Evolutionary conservation across 2,329 filamentous ascomycete genomes (phyloP), one percentile per base, ranked within the genome.

Genomic region (Elsinoe fawcettii): DNA sequence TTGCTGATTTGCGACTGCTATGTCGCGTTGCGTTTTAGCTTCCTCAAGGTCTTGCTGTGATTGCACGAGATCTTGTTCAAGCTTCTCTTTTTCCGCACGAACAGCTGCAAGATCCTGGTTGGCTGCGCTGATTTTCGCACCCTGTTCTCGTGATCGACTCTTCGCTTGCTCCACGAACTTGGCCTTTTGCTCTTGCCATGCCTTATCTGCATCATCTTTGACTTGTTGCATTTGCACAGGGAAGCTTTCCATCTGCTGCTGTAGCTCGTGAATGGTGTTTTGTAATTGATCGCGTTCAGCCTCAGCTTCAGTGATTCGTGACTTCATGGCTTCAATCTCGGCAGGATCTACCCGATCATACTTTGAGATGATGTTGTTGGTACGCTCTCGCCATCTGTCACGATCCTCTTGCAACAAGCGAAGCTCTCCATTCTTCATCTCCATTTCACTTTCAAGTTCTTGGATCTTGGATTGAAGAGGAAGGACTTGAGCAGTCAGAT

Each of bases 301-400:
- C 56, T 80, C 66, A 44, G 77, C 63, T 22, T 69, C 68, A 14
- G 82, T 74, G 55, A 96, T 81, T 59, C 85, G 85, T 67, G 87
- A 83, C 74, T 93, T 96, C 58, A 99, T 80, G 59, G 87, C 85
- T 65, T 97, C 92, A 68, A 96, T 81, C 67, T 97, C 92, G 2
- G 88, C 89, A 43, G 93, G 92, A 67, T 99, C 93, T 55, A 95
- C 89, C 57, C 92, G 88, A 64, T 96, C 91, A 67, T 97, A 96
- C 69, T 96, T 96, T 63, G 90, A 90, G 53, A 99, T 81, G 60
- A 99, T 96, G 64, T 95, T 89, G 68, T 97, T 90, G 1, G 90
- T 95, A 22, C 93, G 86, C 76, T 96, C 92, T 72, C 96, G 90
- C 88, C 92, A 96, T 58, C 89, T 83, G 68, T 97, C 92, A 14